Evolutionary conservation across 192 early-diverging fungal genomes (phyloP).

Genomic region (Coemansia sp.): DNA sequence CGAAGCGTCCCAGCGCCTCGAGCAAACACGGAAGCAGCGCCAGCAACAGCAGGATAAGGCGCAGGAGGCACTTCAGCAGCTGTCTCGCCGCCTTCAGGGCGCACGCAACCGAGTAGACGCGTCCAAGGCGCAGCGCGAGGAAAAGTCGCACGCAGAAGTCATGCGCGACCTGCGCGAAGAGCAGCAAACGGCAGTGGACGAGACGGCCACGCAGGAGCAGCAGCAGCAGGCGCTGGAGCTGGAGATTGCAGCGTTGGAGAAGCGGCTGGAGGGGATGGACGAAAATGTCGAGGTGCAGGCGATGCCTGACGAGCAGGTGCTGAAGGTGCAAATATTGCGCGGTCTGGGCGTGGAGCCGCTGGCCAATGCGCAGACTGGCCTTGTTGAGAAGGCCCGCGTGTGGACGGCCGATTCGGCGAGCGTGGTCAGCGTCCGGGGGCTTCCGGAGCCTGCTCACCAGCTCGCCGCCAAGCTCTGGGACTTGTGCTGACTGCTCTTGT

Average conservation of each 20-base stretch:
- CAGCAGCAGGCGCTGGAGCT: slow-evolving; percentile 6
- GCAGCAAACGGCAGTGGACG: slow-evolving; percentile 7
- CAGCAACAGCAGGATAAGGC: slow-evolving; percentile 13
- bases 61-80: slow-evolving; percentile 38
- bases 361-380: slow-evolving; percentile 7
- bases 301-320: slow-evolving; percentile 20
- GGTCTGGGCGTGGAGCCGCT: slow-evolving; percentile 45
- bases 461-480: slow-evolving; percentile 49
- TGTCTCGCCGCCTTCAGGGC: slow-evolving; percentile 42
- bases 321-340: slow-evolving; percentile 33
- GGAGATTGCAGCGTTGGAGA: slow-evolving; percentile 21
- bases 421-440: slow-evolving; percentile 11
- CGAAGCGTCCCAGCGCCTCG: slow-evolving; percentile 6
- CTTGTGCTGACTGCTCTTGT: slow-evolving; percentile 15
- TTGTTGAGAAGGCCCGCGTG: slow-evolving; percentile 16
- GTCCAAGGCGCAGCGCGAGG: slow-evolving; percentile 39
- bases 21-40: slow-evolving; percentile 8
- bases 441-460: slow-evolving; percentile 18
- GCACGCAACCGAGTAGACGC: slow-evolving; percentile 31
- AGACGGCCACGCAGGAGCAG: slow-evolving; percentile 13
- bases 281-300: slow-evolving; percentile 23
- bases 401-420: slow-evolving; percentile 16
- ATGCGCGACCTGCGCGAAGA: slow-evolving; percentile 39
- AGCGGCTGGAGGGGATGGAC: slow-evolving; percentile 8
- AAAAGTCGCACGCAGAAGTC: slow-evolving; percentile 37